Percentiles rank a stretch among this genome's conserved stretches.
Conservation (phyloP, 202 grass and related monocot species). For the Sporobolus alterniflorus region DNA sequence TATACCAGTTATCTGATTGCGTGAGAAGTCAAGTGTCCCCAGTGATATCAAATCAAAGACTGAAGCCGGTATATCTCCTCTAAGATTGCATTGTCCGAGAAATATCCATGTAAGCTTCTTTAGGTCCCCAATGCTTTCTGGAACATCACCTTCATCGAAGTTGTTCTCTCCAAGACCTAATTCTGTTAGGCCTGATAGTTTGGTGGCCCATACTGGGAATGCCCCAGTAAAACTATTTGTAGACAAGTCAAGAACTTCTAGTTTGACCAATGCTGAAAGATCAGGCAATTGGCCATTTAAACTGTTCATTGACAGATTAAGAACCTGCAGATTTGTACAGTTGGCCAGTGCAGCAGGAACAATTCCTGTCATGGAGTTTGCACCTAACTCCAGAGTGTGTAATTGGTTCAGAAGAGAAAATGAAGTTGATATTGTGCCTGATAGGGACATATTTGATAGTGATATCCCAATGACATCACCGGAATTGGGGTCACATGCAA, state of each 20-base stretch:
- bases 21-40: slow-evolving; percentile 85
- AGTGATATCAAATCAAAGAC: slow-evolving; percentile 68
- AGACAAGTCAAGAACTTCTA: slow-evolving; percentile 84
- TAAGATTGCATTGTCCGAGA: slow-evolving; percentile 84
- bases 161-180: slow-evolving; percentile 86
- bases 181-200: slow-evolving; percentile 54
- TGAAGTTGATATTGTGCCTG: slow-evolving; percentile 76
- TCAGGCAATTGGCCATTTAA: slow-evolving; percentile 74
- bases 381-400: slow-evolving; percentile 60
- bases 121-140: slow-evolving; percentile 76
- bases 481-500: slow-evolving; percentile 60
- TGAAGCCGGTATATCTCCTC: slow-evolving; percentile 71
- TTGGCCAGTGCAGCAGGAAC: slow-evolving; percentile 63
- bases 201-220: slow-evolving; percentile 74
- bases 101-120: slow-evolving; percentile 89
- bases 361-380: slow-evolving; percentile 71
- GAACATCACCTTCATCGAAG: slow-evolving; percentile 67
- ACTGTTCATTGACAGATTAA: slow-evolving; percentile 84
- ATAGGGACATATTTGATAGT: slow-evolving; percentile 71
- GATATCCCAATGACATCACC: slow-evolving; percentile 68
- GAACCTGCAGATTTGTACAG: slow-evolving; percentile 75
- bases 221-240: slow-evolving; percentile 75
- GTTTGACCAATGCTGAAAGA: slow-evolving; percentile 64
- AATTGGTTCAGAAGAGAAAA: slow-evolving; percentile 70
- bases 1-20: slow-evolving; percentile 78